Evolutionary conservation across 352 stramenopile species (phyloP).

Genomic region (Pythium brachiatum): DNA sequence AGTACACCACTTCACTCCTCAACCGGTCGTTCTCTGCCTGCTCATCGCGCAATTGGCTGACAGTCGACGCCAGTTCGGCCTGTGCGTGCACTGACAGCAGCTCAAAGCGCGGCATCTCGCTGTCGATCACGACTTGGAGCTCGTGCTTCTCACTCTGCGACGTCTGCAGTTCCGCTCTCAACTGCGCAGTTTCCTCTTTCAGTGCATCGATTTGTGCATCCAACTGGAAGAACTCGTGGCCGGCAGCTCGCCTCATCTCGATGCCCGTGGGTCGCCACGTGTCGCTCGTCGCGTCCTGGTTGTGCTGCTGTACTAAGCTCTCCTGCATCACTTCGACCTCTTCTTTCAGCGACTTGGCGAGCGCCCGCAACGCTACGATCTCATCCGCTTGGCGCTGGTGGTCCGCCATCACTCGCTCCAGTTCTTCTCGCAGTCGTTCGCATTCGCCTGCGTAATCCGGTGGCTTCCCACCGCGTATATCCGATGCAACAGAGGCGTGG

Average conservation of each 20-base stretch:
- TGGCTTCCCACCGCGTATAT: background rate
- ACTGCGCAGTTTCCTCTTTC: slow-evolving; percentile 32
- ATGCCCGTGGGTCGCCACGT: background rate
- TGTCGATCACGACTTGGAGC: slow-evolving; percentile 13
- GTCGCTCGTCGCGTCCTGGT: background rate
- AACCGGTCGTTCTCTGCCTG: slow-evolving; percentile 24
- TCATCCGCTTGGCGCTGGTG: slow-evolving; percentile 58
- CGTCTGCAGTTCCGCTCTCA: slow-evolving; percentile 27
- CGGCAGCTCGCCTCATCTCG: background rate
- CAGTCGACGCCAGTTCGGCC: slow-evolving; percentile 18
- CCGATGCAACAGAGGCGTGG: background rate
- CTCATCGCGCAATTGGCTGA: slow-evolving; percentile 24
- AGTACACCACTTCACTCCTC: slow-evolving; percentile 17
- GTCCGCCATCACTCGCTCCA: slow-evolving; percentile 42
- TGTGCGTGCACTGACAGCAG: slow-evolving; percentile 17
- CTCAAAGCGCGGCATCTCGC: slow-evolving; percentile 22
- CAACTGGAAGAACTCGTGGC: slow-evolving; percentile 48
- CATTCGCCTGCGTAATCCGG: slow-evolving; percentile 31
- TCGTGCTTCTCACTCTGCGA: slow-evolving; percentile 12
- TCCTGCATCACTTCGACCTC: slow-evolving; percentile 49
- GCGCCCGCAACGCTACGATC: slow-evolving; percentile 50
- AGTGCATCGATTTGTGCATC: slow-evolving; percentile 48
- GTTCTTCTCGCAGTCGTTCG: slow-evolving; percentile 39
- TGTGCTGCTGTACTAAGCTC: background rate
- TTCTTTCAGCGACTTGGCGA: slow-evolving; percentile 51